These are phyloP conservation scores for Aspergillus phoenicis DNA, from an alignment of 2,329 filamentous ascomycete species.

Conservation along the genomic window DNA sequence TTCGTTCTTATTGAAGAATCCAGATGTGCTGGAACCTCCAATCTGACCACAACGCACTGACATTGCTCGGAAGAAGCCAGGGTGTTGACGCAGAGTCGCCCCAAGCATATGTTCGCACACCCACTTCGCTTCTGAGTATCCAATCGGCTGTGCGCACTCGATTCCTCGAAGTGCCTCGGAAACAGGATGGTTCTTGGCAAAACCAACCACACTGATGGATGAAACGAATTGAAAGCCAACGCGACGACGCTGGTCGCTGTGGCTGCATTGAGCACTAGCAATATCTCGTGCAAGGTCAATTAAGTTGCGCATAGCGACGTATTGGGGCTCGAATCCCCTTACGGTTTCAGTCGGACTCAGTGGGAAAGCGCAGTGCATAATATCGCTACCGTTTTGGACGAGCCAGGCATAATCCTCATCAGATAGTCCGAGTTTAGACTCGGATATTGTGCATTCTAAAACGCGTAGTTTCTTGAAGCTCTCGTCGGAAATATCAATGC, in stretches of 20 bases:
- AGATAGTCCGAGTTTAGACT: conserved; percentile 53
- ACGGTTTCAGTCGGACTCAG: conserved; percentile 24
- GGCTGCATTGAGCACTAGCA: conserved; percentile 7
- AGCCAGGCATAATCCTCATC: conserved; percentile 43
- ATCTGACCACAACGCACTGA: conserved; percentile 55
- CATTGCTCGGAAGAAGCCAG: conserved; percentile 47
- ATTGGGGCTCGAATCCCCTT: conserved; percentile 24
- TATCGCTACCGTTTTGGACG: conserved; percentile 45
- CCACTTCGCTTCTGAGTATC: conserved; percentile 57
- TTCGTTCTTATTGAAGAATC: conserved; percentile 59
- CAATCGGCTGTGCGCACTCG: conserved; percentile 46
- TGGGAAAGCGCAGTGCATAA: conserved; percentile 37
- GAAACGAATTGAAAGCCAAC: conserved; percentile 45
- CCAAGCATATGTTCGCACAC: conserved; percentile 55
- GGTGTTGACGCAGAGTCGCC: conserved; percentile 48
- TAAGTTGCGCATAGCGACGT: conserved; percentile 53
- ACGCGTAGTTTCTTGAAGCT: conserved; percentile 42
- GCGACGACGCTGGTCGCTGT: too few species aligned
- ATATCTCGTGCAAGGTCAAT: conserved; percentile 47
- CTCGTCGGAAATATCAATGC: conserved; percentile 23
- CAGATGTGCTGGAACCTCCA: conserved; percentile 51
- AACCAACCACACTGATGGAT: conserved; percentile 45
- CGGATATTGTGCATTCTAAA: conserved; percentile 53
- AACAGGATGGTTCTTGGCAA: conserved; percentile 38
- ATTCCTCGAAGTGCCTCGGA: conserved; percentile 50